A percentile compares a stretch with the other conserved stretches of the same genome.
phyloP scores from a whole-genome alignment of 2,329 filamentous ascomycete species.

The Aureobasidium namibiae region DNA sequence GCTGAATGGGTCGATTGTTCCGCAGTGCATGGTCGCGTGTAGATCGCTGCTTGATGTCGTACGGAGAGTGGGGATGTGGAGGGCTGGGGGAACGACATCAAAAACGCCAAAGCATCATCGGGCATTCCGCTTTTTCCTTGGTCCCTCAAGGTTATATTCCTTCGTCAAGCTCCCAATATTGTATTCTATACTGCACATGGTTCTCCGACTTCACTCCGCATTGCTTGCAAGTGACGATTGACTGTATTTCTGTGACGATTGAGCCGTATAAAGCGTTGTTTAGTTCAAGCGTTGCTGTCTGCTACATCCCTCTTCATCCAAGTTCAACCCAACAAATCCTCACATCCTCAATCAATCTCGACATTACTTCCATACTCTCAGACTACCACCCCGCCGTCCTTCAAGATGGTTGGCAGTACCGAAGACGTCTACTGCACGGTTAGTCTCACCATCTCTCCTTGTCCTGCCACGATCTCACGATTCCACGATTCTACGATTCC shows the following conservation, averaged over 20 bases:
- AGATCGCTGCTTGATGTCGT: slow-evolving; percentile 5
- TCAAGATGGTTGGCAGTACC: slow-evolving; percentile 22
- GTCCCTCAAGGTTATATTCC: slow-evolving; percentile 1
- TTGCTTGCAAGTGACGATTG: background rate
- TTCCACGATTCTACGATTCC: background rate
- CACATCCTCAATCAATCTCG: background rate
- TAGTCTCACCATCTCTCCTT: background rate
- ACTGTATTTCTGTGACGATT: background rate
- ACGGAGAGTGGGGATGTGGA: slow-evolving; percentile 4
- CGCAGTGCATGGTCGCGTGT: background rate
- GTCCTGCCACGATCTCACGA: background rate
- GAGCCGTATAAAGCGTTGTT: background rate
- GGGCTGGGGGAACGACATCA: background rate
- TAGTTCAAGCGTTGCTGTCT: background rate
- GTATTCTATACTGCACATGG: background rate
- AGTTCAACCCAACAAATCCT: background rate
- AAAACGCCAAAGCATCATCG: slow-evolving; percentile 3
- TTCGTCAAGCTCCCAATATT: background rate
- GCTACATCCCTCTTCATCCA: background rate
- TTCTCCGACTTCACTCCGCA: background rate
- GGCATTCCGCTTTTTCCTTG: background rate
- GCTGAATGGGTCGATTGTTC: background rate
- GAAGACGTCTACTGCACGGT: slow-evolving; percentile 62
- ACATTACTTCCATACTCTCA: background rate
- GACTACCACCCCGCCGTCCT: background rate